Conservation (phyloP, 1,284 basidiomycete species). For the Cystobasidiaceae sp. region DNA sequence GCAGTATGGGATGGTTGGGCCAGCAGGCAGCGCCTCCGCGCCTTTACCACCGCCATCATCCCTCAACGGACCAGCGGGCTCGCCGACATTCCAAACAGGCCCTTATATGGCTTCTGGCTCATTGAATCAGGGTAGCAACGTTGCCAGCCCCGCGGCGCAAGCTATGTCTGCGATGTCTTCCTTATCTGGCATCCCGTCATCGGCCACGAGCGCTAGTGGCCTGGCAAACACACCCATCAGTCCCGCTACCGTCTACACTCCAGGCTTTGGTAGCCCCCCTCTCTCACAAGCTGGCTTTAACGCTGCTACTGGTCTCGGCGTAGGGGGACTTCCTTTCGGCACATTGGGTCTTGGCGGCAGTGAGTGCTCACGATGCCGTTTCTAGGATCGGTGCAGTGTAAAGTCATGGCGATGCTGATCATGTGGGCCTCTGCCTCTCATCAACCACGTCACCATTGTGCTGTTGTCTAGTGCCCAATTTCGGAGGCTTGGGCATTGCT, state of each 20-base stretch:
- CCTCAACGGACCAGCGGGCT: constrained; percentile 23
- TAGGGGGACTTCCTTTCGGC: not conserved
- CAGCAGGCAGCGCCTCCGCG: constrained; percentile 27
- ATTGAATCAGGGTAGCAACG: constrained; percentile 15
- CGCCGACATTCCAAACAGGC: not conserved
- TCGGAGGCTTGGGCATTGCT: constrained; percentile 30
- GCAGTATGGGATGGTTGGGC: constrained; percentile 25
- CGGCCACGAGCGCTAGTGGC: not conserved
- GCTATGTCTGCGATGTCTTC: constrained; percentile 35
- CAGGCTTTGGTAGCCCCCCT: not conserved
- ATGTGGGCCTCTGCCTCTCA: no score
- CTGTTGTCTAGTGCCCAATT: no score
- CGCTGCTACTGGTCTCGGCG: constrained; percentile 3
- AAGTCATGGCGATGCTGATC: no score
- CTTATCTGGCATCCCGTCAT: constrained; percentile 33
- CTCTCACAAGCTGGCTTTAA: no score
- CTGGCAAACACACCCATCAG: constrained; percentile 7
- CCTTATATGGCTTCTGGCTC: not conserved
- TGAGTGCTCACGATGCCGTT: not conserved
- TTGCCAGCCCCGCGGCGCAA: constrained; percentile 28
- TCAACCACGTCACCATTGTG: no score
- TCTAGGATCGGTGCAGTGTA: no score
- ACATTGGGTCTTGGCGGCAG: constrained; percentile 5
- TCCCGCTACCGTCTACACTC: constrained; percentile 6
- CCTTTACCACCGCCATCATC: no score